These are phyloP conservation scores for Lentinus brumalis DNA, from an alignment of 768 basidiomycete species.

Conservation along the genomic window DNA sequence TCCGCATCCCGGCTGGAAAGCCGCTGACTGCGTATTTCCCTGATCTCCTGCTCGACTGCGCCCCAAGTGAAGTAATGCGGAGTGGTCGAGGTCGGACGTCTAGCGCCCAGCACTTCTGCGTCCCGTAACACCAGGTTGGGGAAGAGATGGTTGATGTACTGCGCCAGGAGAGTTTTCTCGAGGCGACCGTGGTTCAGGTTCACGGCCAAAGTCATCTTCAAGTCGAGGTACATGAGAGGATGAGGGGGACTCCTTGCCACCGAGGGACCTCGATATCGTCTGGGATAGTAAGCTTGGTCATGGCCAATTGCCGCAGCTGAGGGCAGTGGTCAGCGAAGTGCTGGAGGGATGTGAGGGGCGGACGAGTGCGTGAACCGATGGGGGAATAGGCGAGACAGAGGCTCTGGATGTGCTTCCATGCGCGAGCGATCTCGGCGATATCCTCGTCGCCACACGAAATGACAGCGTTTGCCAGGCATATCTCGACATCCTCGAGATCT, in stretches of 20 bases:
- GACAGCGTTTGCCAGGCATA: background rate
- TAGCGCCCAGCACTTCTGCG: background rate
- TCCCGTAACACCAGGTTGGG: conserved; percentile 8
- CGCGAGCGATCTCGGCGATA: background rate
- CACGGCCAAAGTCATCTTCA: conserved; percentile 3
- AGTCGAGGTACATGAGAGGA: conserved; percentile 3
- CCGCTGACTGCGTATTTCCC: background rate
- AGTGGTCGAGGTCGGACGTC: background rate
- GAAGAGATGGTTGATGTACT: conserved; percentile 11
- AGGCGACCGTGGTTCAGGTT: background rate
- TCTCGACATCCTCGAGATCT: background rate
- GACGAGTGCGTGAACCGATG: background rate
- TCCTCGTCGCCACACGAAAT: background rate
- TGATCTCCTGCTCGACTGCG: conserved; percentile 1
- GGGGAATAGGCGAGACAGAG: background rate
- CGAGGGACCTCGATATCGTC: background rate
- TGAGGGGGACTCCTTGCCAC: background rate
- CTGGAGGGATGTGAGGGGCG: background rate
- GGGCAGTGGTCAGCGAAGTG: conserved; percentile 13
- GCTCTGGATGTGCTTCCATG: background rate
- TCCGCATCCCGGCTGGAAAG: too few species aligned
- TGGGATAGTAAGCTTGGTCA: conserved; percentile 5
- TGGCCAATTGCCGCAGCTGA: conserved; percentile 5
- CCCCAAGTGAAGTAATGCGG: background rate
- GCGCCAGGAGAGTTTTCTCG: background rate